Base-by-base conservation (phyloP, 768 basidiomycete genomes). In the Holtermannia corniformis region DNA sequence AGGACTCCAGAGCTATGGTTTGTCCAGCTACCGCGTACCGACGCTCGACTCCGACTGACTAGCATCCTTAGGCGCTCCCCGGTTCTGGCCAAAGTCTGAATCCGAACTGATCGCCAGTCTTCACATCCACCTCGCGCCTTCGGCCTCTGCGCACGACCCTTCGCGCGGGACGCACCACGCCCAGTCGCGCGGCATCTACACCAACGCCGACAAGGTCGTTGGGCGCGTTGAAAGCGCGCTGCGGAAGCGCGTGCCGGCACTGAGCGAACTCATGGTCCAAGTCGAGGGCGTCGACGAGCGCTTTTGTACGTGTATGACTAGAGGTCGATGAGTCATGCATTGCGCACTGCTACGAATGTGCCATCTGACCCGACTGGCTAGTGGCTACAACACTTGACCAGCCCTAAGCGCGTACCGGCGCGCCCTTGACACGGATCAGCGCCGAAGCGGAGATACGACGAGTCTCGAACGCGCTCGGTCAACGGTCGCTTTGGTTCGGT, bases 21-120 rank as follows among this genome's bases (percentile, higher is more conserved):
- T 13, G 10, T 27, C 20, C 21, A 5, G 21, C 20, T 13, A 7
- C 22, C 21, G 41, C 12, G 13, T 24, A 23, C 12, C 19, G 48
- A 11, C 49, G 20, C 27, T 24, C 14, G 23, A 22, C 20, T 32
- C 96, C 47, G 83, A 88, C 57, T 92, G 89, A 2, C 75, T 99
- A 3, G 81, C 79, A 2, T 86, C 86, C 1, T 93, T 86, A 72
- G 81, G 81, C 2, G 77, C 79, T 0, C 82, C 92, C 0, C 80
- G 88, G 22, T 95, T 99, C 73, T 97, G 95, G 95, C 91, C 91
- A 0, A 91, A 93, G 72, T 92, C 96, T 71, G 80, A 87, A 3
- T 78, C 80, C 2, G 82, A 81, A 43, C 69, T 95, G 37, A 82
- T 96, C 61, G 95, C 93, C 21, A 89, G 88, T 5, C 88, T 97